Percentiles rank a stretch among this genome's conserved stretches.
phyloP scores from a whole-genome alignment of 2,329 filamentous ascomycete species.

The Aspergillus sp. region DNA sequence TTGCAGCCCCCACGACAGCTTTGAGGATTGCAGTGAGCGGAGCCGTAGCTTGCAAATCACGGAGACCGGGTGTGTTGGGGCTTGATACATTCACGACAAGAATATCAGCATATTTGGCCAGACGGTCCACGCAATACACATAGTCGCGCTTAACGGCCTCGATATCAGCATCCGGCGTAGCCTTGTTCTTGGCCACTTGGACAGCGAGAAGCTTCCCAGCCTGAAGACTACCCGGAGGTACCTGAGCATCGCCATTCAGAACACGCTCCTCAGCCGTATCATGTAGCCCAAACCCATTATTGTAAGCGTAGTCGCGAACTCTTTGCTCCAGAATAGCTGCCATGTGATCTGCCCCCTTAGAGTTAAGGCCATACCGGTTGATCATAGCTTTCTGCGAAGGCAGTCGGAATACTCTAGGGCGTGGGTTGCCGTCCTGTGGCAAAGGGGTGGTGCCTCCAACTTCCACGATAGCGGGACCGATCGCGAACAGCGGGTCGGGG shows the following conservation, averaged over 20 bases:
- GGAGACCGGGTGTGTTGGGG: constrained; percentile 89
- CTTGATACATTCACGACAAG: constrained; percentile 98
- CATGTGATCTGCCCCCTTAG: constrained; percentile 82
- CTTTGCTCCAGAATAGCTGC: constrained; percentile 75
- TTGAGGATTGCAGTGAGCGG: constrained; percentile 78
- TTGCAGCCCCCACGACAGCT: constrained; percentile 78
- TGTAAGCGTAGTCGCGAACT: constrained; percentile 72
- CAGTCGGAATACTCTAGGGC: constrained; percentile 83
- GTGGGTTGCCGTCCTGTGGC: constrained; percentile 85
- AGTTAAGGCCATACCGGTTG: constrained; percentile 95
- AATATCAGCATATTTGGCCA: constrained; percentile 89
- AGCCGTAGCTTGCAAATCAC: constrained; percentile 80
- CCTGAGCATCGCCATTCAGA: constrained; percentile 71
- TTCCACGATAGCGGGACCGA: constrained; percentile 85
- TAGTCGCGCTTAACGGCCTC: constrained; percentile 77
- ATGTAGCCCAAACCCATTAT: constrained; percentile 63
- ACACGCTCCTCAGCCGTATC: constrained; percentile 68
- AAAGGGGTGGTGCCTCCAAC: constrained; percentile 85
- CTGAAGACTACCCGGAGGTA: constrained; percentile 78
- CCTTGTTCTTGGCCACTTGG: constrained; percentile 96
- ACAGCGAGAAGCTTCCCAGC: constrained; percentile 79
- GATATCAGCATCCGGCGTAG: constrained; percentile 80
- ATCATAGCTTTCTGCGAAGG: constrained; percentile 82
- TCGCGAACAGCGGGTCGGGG: constrained; percentile 76
- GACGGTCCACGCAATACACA: constrained; percentile 79